These are phyloP conservation scores for Fusarium agapanthi DNA, from an alignment of 2,329 filamentous ascomycete genomes.

Conservation along the genomic window DNA sequence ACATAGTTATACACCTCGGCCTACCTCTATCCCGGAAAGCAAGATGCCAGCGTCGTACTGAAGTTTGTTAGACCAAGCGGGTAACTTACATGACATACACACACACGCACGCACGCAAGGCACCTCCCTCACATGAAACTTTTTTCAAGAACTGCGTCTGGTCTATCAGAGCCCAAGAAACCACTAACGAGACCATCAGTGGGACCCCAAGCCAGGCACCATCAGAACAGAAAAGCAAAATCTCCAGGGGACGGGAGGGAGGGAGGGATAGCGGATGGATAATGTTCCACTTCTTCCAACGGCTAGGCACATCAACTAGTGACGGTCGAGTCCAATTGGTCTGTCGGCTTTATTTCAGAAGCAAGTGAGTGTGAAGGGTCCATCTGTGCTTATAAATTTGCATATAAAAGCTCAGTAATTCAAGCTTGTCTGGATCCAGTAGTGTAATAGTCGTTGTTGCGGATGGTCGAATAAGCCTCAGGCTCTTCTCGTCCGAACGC, in stretches of 20 bases:
- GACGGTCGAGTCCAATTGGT: slow-evolving; percentile 6
- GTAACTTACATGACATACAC: neutral
- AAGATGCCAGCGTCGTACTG: slow-evolving; percentile 8
- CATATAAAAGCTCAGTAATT: neutral
- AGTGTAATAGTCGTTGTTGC: neutral
- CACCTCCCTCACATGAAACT: slow-evolving; percentile 16
- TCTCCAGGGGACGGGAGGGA: slow-evolving; percentile 24
- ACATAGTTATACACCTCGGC: neutral
- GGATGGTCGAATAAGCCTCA: neutral
- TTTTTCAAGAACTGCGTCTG: neutral
- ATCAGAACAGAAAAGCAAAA: slow-evolving; percentile 22
- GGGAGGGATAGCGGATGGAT: slow-evolving; percentile 8
- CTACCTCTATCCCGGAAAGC: neutral
- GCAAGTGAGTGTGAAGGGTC: neutral
- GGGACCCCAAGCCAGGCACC: slow-evolving; percentile 35
- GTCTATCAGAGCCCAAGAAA: slow-evolving; percentile 14
- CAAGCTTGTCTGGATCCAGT: neutral
- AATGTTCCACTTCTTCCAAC: slow-evolving; percentile 25
- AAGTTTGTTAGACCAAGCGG: neutral
- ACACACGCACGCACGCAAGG: neutral
- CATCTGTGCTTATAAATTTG: neutral
- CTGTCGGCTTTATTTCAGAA: slow-evolving; percentile 24
- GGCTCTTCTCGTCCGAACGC: slow-evolving; percentile 8
- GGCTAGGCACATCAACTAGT: slow-evolving; percentile 17
- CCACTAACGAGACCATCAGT: slow-evolving; percentile 29